Conservation (phyloP, 1,139 yeast genomes). For the Taiozyma sp. region DNA sequence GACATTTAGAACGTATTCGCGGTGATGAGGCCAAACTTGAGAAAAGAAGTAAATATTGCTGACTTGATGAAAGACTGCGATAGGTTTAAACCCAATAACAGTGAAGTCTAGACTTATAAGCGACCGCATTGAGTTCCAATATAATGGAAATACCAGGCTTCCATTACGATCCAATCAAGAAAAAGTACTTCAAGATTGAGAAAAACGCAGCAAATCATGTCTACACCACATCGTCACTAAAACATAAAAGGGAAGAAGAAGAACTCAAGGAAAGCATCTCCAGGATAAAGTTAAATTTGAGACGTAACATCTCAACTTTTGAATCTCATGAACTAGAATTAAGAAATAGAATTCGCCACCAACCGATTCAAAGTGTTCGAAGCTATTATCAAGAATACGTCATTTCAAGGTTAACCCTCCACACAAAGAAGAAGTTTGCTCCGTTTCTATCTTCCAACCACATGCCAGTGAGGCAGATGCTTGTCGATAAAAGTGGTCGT, state of each 20-base stretch:
- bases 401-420: background rate
- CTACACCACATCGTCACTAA: slow-evolving; percentile 10
- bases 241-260: slow-evolving; percentile 8
- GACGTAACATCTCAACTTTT: background rate
- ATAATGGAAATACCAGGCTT: slow-evolving; percentile 21
- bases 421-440: background rate
- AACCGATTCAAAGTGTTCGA: background rate
- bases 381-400: background rate
- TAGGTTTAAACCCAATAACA: too few relatives aligned
- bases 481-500: background rate
- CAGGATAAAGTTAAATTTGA: background rate
- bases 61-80: too few relatives aligned
- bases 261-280: slow-evolving; percentile 4
- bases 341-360: background rate
- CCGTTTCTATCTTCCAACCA: background rate
- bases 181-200: slow-evolving; percentile 22
- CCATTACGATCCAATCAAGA: slow-evolving; percentile 19
- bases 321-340: background rate
- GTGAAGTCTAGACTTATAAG: too few relatives aligned
- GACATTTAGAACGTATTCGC: slow-evolving; percentile 1
- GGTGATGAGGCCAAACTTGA: too few relatives aligned
- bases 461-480: background rate
- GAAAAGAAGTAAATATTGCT: too few relatives aligned
- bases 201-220: slow-evolving; percentile 9
- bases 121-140: background rate